Evolutionary conservation across 352 stramenopile species (phyloP).

Genomic region (Phytopythium oedochilum): DNA sequence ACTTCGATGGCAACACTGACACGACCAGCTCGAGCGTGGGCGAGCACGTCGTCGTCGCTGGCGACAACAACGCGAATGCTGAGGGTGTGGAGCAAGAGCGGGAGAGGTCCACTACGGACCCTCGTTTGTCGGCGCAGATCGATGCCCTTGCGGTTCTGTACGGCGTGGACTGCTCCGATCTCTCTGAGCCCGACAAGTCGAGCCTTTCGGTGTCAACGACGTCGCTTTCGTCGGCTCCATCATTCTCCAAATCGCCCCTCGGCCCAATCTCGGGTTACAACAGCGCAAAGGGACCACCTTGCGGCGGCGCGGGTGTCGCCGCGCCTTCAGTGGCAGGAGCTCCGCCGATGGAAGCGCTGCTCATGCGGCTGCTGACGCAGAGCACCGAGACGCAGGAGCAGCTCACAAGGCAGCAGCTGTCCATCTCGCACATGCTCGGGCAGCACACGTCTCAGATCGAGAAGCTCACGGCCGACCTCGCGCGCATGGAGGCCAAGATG

Average conservation of each 20-base stretch:
- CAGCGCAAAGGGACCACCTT: neutral
- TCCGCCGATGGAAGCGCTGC: constrained; percentile 58
- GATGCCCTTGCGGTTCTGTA: constrained; percentile 1
- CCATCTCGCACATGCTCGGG: constrained; percentile 52
- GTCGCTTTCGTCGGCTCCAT: constrained; percentile 18
- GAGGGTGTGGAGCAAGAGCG: neutral
- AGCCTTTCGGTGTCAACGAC: constrained; percentile 19
- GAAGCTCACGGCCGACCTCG: constrained; percentile 69
- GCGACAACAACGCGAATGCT: neutral
- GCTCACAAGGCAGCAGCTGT: constrained; percentile 70
- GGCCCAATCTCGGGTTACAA: neutral
- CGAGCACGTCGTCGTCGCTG: neutral
- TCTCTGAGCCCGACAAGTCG: neutral
- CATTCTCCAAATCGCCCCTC: neutral
- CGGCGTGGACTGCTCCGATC: neutral
- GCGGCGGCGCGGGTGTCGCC: neutral
- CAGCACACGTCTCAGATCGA: constrained; percentile 72
- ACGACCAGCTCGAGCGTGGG: neutral
- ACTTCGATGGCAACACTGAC: neutral
- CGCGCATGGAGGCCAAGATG: constrained; percentile 77
- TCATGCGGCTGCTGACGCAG: constrained; percentile 78
- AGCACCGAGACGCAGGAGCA: constrained; percentile 84
- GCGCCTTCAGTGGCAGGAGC: neutral
- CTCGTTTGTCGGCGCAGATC: neutral
- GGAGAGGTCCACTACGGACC: neutral